Base-by-base conservation (phyloP, 2,329 filamentous ascomycete genomes). In the Paecilomyces niveus region DNA sequence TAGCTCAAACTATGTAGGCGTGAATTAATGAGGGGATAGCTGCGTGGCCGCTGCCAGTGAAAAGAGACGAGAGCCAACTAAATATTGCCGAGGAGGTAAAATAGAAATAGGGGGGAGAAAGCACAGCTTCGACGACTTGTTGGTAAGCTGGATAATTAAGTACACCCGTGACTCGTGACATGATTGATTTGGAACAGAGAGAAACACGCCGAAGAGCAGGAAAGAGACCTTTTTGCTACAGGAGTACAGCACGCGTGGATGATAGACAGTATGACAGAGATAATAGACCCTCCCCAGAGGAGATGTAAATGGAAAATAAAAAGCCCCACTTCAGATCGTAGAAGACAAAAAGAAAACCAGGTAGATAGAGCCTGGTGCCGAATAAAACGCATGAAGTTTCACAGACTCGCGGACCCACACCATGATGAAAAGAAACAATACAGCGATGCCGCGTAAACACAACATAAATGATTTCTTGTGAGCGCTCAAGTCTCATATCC, bases 401-500 rank as follows among this genome's bases (percentile, higher is more conserved):
- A n/a, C n/a, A 52, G 21, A 52, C 50, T 24, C 21, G 50, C 22
- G 21, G 22, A 29, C 22, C 50, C 22, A 29, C 50, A 52, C 10
- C 21, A 26, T 13, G 9, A 45, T 15, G 18, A 18, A 52, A 52
- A 15, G 21, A 52, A 52, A 18, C 10, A 52, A 21, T 22, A 29
- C 10, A 24, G 33, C 56, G 58, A 31, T 53, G 54, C 29, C 24
- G 22, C 29, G 49, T 56, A 39, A 33, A 61, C 31, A 45, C 21
- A 52, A 52, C 35, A n/a, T 39, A 52, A 52, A 52, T 13, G 21
- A 52, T 29, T 13, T 52, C 50, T 52, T 52, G 26, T 29, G 21
- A 29, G 26, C 50, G 26, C 26, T 26, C 11, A 6, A 26, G 22
- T 29, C 50, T 29, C 50, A 24, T 52, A 24, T 52, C 50, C 50